Conservation (phyloP, 495 filamentous ascomycete genomes). For the Peziza echinospora region DNA sequence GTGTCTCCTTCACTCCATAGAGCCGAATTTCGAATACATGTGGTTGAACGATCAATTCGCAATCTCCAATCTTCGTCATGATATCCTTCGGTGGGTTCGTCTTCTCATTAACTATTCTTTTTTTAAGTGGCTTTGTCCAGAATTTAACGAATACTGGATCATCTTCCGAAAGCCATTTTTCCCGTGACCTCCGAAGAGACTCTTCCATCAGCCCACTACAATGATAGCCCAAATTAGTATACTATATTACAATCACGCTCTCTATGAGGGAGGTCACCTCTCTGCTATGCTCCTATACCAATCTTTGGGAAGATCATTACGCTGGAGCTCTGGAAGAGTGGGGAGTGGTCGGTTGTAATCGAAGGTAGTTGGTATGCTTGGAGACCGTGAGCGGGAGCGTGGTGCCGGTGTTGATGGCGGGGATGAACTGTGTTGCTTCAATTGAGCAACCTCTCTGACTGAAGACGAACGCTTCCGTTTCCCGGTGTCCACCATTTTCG, state of each 20-base stretch:
- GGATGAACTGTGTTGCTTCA: constrained; percentile 15
- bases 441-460: constrained; percentile 9
- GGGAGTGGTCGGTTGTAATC: constrained; percentile 36
- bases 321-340: constrained; percentile 46
- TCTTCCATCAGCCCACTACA: constrained; percentile 60
- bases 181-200: constrained; percentile 63
- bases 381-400: constrained; percentile 3
- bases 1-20: constrained; percentile 55
- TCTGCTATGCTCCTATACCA: constrained; percentile 70
- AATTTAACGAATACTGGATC: constrained; percentile 70
- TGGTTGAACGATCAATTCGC: constrained; percentile 68
- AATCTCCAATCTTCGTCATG: constrained; percentile 63
- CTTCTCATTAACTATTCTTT: constrained; percentile 40
- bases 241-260: no score
- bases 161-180: constrained; percentile 63
- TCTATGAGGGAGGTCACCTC: constrained; percentile 37
- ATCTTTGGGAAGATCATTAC: constrained; percentile 34
- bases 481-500: constrained; percentile 2
- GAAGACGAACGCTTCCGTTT: constrained; percentile 17
- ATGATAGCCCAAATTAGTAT: no score
- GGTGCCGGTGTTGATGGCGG: constrained; percentile 6
- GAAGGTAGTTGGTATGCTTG: constrained; percentile 15
- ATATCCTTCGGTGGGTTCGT: constrained; percentile 56
- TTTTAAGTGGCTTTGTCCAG: constrained; percentile 74
- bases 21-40: constrained; percentile 77